phyloP scores from a whole-genome alignment of 768 basidiomycete genomes.

The Ephemerocybe angulata region DNA sequence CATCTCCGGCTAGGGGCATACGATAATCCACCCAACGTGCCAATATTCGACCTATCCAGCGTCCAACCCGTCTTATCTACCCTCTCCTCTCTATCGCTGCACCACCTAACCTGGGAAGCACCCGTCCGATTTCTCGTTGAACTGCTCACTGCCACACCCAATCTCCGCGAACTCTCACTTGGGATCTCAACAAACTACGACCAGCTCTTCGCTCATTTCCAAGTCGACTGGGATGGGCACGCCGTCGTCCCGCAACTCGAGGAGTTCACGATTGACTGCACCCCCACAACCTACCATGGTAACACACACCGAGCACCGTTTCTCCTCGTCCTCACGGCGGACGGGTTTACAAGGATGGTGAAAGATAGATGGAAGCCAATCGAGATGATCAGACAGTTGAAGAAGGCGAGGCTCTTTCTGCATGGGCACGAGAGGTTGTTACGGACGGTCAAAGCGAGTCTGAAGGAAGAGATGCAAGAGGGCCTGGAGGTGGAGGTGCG shows the following conservation, averaged over 20 bases:
- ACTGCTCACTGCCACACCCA: conserved; percentile 1
- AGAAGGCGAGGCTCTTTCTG: background rate
- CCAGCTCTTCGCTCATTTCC: conserved; percentile 4
- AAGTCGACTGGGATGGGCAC: conserved; percentile 7
- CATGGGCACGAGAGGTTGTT: background rate
- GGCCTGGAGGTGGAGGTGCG: background rate
- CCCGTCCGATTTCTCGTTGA: background rate
- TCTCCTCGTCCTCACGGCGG: conserved; percentile 1
- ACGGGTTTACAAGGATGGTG: conserved; percentile 4
- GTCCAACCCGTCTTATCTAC: background rate
- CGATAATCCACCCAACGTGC: background rate
- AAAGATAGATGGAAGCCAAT: conserved; percentile 5
- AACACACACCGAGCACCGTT: background rate
- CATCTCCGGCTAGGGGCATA: conserved; percentile 3
- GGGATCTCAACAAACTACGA: conserved; percentile 8
- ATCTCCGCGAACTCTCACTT: background rate
- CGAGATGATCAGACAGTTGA: background rate
- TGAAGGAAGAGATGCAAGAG: conserved; percentile 3
- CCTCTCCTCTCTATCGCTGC: conserved; percentile 6
- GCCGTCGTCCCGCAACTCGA: background rate
- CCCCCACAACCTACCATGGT: background rate
- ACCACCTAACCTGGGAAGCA: conserved; percentile 2
- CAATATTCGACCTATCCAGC: background rate
- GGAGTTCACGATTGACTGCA: conserved; percentile 4
- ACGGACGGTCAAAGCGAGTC: background rate